Base-by-base conservation (phyloP, 1,284 basidiomycete genomes). In the Schizophyllum amplum region DNA sequence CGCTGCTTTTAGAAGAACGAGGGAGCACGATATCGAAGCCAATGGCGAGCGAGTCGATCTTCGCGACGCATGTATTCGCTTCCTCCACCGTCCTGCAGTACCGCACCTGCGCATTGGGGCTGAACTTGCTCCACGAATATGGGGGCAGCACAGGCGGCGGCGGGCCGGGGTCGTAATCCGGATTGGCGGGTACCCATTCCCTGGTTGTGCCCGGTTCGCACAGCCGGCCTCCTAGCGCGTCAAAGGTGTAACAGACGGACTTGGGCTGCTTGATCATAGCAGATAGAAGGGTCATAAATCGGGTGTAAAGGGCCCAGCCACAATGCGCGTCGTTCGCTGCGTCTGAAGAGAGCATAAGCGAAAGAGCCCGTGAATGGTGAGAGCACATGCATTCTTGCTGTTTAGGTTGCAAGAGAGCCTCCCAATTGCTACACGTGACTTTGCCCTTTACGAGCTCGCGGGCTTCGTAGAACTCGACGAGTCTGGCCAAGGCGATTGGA, bases 261-360 rank as follows among this genome's bases (percentile, higher is more conserved):
- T 74, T 68, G 0, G 82, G 81, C 7, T 64, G 57, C 17, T 74
- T 73, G 20, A 64, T 55, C 66, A 82, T 72, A 5, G 63, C 57
- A 17, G 67, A 59, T 4, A 74, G 68, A 73, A 82, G 75, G 5
- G 59, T 58, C 7, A 68, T 59, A 7, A 88, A 70, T 27, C 66
- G 72, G 47, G 64, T 67, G 66, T 81, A 84, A 23, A 88, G 61
- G 0, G 68, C 61, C 59, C 79, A 78, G 9, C 80, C 83, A 1
- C 84, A 77, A 64, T 84, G 80, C 1, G 83, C 82, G 61, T 90
- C 88, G 63, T 87, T 87, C 26, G 79, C 81, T 5, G 87, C 88
- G 68, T 90, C 87, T 90, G 57, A 9, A 55, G 7, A 53, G 20
- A 50, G 56, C n/a, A n/a, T 60, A 26, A 63, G 54, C 52, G 57